These are phyloP conservation scores for Hemisphaericaspora subhashii DNA, from an alignment of 1,139 yeast genomes.

Conservation along the genomic window DNA sequence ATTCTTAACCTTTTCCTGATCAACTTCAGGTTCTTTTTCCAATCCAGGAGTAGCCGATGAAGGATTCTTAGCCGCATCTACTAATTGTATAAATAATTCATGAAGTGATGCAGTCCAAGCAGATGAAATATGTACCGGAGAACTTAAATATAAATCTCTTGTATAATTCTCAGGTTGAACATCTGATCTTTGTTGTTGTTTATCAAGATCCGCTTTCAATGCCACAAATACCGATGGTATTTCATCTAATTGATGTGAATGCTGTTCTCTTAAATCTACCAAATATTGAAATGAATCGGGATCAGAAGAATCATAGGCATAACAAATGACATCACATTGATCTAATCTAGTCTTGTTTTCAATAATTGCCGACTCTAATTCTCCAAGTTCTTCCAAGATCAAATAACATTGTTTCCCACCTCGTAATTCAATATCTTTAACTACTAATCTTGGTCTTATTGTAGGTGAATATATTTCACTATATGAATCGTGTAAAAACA, in stretches of 20 bases:
- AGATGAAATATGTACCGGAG: slow-evolving; percentile 85
- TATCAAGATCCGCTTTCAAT: slow-evolving; percentile 88
- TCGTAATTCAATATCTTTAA: slow-evolving; percentile 88
- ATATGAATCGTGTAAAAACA: slow-evolving; percentile 74
- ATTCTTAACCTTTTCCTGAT: slow-evolving; percentile 47
- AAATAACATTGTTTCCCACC: slow-evolving; percentile 96
- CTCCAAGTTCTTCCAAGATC: slow-evolving; percentile 87
- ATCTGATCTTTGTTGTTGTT: slow-evolving; percentile 87
- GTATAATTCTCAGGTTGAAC: slow-evolving; percentile 88
- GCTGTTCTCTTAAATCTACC: slow-evolving; percentile 61
- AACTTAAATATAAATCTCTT: slow-evolving; percentile 54
- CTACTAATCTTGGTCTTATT: slow-evolving; percentile 75
- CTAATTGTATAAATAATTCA: slow-evolving; percentile 82
- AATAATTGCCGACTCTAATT: slow-evolving; percentile 76
- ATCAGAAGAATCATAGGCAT: slow-evolving; percentile 90
- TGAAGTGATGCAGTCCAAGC: slow-evolving; percentile 85
- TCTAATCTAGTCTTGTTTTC: slow-evolving; percentile 71
- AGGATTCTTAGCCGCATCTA: slow-evolving; percentile 85
- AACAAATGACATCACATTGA: slow-evolving; percentile 87
- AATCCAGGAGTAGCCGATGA: slow-evolving; percentile 77
- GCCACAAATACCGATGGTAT: slow-evolving; percentile 90
- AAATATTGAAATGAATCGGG: slow-evolving; percentile 90
- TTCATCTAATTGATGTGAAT: slow-evolving; percentile 55
- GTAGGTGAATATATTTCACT: slow-evolving; percentile 80
- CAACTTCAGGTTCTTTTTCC: slow-evolving; percentile 62